These are phyloP conservation scores for Akanthomyces lecanii DNA, from an alignment of 2,329 filamentous ascomycete species.

Conservation along the genomic window DNA sequence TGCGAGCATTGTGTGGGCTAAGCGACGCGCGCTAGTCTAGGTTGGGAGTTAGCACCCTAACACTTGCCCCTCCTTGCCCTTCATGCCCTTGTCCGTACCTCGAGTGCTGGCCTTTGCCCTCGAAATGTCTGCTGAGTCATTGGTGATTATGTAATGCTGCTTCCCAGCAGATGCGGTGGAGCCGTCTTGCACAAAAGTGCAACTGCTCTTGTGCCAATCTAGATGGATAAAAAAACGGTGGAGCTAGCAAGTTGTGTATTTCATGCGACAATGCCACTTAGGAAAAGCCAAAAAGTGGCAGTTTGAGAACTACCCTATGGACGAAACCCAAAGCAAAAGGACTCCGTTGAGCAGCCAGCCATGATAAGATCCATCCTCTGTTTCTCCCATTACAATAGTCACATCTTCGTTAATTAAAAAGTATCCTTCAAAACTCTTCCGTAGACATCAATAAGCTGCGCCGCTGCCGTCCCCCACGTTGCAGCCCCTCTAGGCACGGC, in stretches of 20 bases:
- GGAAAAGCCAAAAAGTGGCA: background rate
- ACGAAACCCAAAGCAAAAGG: background rate
- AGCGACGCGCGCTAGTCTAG: slow-evolving; percentile 31
- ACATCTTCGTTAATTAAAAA: background rate
- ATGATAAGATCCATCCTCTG: background rate
- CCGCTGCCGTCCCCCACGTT: slow-evolving; percentile 32
- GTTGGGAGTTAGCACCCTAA: slow-evolving; percentile 24
- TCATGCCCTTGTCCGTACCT: too few species aligned
- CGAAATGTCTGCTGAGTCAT: slow-evolving; percentile 14
- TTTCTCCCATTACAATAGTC: background rate
- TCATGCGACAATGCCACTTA: background rate
- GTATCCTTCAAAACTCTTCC: slow-evolving; percentile 23
- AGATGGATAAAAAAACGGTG: slow-evolving; percentile 1
- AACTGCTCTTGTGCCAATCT: slow-evolving; percentile 1
- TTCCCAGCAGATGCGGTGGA: slow-evolving; percentile 32
- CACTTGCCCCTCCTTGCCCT: slow-evolving; percentile 28
- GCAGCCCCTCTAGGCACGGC: slow-evolving; percentile 22
- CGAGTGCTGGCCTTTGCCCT: background rate
- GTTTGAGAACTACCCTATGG: background rate
- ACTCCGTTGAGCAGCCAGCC: background rate
- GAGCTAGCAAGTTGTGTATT: slow-evolving; percentile 8
- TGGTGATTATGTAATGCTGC: slow-evolving; percentile 22
- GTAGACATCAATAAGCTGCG: slow-evolving; percentile 27
- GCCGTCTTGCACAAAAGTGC: slow-evolving; percentile 5
- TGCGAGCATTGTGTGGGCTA: slow-evolving; percentile 36